phyloP scores from a whole-genome alignment of 108 stramenopile genomes.

The Nitzschia putrida region DNA sequence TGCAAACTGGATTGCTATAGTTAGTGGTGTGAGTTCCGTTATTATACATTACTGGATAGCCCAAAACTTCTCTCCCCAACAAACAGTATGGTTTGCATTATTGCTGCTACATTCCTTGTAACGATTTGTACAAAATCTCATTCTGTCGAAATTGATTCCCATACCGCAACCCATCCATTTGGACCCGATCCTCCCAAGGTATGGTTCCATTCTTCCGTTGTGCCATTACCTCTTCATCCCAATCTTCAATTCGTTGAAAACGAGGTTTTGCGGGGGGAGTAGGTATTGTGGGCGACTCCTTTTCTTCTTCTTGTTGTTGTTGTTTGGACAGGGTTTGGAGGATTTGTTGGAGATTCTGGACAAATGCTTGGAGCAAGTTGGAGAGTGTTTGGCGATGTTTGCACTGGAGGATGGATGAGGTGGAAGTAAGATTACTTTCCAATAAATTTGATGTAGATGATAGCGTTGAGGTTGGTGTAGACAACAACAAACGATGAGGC shows the following conservation, averaged over 20 bases:
- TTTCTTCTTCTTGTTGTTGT: constrained; percentile 1
- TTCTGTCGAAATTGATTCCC: constrained; percentile 79
- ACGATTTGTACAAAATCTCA: constrained; percentile 54
- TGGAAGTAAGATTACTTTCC: background rate
- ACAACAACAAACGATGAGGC: too few species aligned
- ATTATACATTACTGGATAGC: too few species aligned
- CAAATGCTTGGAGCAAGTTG: background rate
- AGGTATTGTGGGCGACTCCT: constrained; percentile 1
- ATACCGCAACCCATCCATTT: constrained; percentile 69
- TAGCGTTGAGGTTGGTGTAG: background rate
- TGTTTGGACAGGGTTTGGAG: background rate
- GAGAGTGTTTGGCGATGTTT: background rate
- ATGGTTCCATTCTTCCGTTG: constrained; percentile 3
- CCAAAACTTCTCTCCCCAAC: too few species aligned
- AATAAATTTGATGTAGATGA: background rate
- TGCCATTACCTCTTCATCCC: constrained; percentile 58
- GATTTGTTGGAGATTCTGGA: background rate
- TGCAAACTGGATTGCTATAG: too few species aligned
- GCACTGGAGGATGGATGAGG: background rate
- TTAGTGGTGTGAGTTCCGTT: too few species aligned
- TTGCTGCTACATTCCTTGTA: too few species aligned
- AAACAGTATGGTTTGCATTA: too few species aligned
- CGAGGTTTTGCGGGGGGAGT: background rate
- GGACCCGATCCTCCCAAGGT: constrained; percentile 66
- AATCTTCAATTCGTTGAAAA: constrained; percentile 75